Conservation (phyloP, 305 asterid genomes). For the Solanum hybrid region DNA sequence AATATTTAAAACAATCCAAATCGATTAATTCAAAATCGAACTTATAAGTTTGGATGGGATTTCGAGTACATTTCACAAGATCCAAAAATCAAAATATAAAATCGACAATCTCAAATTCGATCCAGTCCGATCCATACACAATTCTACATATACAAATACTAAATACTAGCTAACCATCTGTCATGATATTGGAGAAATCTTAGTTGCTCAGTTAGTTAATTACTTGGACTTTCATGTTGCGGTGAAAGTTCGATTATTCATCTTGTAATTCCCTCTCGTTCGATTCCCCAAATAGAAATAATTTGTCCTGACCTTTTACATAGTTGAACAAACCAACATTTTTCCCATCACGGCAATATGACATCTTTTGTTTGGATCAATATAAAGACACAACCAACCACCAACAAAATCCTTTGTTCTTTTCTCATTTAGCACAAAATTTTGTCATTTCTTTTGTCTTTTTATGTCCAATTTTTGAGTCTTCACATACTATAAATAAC, state of each 20-base stretch:
- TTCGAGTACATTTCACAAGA: background rate
- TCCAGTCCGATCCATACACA: background rate
- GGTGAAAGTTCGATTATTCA: too few species aligned
- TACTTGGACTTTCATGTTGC: too few species aligned
- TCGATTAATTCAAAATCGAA: background rate
- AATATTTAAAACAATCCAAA: background rate
- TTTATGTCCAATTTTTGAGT: background rate
- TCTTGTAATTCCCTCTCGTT: too few species aligned
- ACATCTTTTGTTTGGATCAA: background rate
- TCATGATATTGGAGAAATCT: too few species aligned
- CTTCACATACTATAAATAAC: background rate
- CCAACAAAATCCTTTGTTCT: background rate
- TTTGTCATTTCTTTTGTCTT: background rate
- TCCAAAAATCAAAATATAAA: background rate
- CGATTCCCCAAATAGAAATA: too few species aligned
- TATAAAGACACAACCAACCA: constrained; percentile 29
- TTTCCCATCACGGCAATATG: constrained; percentile 23
- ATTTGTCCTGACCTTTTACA: too few species aligned
- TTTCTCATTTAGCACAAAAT: constrained; percentile 4
- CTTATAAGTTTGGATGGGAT: background rate
- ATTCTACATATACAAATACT: background rate
- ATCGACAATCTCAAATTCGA: background rate
- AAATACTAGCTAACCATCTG: background rate
- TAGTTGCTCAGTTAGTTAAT: too few species aligned
- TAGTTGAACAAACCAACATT: constrained; percentile 6